Percentiles rank a stretch among this genome's conserved stretches.
phyloP scores from a whole-genome alignment of 2,329 filamentous ascomycete genomes.

The Trichoderma atroviride region DNA sequence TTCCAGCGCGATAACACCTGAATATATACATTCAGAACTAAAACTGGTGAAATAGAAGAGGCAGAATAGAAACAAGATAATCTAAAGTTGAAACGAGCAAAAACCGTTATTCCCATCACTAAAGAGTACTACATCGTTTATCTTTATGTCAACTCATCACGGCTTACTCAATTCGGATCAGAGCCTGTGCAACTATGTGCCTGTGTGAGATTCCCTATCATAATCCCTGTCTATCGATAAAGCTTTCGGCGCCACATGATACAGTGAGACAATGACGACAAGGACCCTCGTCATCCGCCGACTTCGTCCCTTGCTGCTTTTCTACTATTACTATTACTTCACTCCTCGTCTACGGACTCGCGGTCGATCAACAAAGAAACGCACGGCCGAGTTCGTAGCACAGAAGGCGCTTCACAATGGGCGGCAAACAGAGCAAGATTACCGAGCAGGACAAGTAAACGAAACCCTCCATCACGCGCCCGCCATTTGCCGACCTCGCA shows the following conservation, averaged over 20 bases:
- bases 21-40: background rate
- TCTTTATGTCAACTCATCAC: background rate
- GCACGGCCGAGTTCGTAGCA: conserved; percentile 21
- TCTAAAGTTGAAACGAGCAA: background rate
- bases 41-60: background rate
- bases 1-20: background rate
- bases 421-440: conserved; percentile 59
- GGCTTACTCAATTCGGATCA: background rate
- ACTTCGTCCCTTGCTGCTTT: background rate
- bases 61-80: background rate
- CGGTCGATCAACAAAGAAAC: background rate
- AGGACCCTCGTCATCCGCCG: conserved; percentile 12
- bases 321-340: background rate
- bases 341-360: background rate
- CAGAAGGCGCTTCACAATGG: conserved; percentile 46
- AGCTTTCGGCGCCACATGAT: conserved; percentile 24
- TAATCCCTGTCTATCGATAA: conserved; percentile 23
- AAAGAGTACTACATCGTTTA: background rate
- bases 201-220: background rate
- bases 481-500: background rate
- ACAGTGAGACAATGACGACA: conserved; percentile 26
- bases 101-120: background rate
- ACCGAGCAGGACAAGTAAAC: conserved; percentile 79
- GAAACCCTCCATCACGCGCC: background rate
- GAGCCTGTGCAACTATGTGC: background rate